These are phyloP conservation scores for Boletus coccyginus DNA, from an alignment of 768 basidiomycete species.

Conservation along the genomic window DNA sequence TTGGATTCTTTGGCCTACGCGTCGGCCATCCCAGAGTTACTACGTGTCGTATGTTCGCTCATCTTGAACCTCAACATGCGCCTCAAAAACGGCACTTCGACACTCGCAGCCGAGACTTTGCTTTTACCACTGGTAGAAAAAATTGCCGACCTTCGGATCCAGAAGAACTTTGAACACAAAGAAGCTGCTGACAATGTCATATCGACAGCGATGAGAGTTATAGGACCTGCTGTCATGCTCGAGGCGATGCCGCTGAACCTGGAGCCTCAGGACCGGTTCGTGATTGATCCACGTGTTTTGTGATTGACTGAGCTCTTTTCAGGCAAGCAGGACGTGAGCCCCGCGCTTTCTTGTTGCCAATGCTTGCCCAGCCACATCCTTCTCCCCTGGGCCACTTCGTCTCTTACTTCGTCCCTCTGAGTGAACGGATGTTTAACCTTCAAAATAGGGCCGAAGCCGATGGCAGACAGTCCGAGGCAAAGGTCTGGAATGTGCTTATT, in stretches of 20 bases:
- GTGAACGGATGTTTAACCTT: constrained; percentile 88
- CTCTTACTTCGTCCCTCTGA: constrained; percentile 88
- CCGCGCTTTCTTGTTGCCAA: constrained; percentile 87
- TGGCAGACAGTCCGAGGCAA: constrained; percentile 77
- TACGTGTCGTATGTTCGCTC: constrained; percentile 71
- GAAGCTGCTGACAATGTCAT: constrained; percentile 81
- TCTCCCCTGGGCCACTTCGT: constrained; percentile 85
- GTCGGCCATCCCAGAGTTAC: constrained; percentile 72
- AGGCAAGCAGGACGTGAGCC: constrained; percentile 78
- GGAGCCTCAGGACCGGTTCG: constrained; percentile 75
- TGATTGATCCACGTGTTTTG: constrained; percentile 3
- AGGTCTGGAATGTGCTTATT: constrained; percentile 93
- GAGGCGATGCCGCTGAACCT: constrained; percentile 79
- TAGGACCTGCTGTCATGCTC: constrained; percentile 83
- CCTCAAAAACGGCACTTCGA: constrained; percentile 36
- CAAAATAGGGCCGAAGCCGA: constrained; percentile 78
- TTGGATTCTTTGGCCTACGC: constrained; percentile 74
- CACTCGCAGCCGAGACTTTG: constrained; percentile 65
- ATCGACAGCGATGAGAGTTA: constrained; percentile 74
- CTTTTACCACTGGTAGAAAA: constrained; percentile 66
- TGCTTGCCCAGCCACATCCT: constrained; percentile 76
- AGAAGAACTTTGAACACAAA: constrained; percentile 87
- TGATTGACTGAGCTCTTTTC: constrained; percentile 7
- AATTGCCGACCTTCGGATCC: constrained; percentile 69
- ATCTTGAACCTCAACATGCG: constrained; percentile 59